Base-by-base conservation (phyloP, 2,329 filamentous ascomycete genomes). In the Aspergillus melleus region DNA sequence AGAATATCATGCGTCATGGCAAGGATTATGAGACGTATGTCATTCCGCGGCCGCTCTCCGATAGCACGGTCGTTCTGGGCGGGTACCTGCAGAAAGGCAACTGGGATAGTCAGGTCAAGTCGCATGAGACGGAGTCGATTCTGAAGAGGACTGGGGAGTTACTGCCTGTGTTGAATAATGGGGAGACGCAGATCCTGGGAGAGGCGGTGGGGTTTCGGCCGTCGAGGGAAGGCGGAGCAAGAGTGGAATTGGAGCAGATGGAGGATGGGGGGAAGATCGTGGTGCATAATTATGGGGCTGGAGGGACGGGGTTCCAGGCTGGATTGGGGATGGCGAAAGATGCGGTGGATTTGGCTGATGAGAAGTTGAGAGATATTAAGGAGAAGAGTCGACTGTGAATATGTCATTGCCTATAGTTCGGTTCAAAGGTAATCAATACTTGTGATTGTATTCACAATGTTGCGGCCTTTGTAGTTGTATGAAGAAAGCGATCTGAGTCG, bases 221-320 rank as follows among this genome's bases (percentile, higher is more conserved):
- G 6, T 66, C 61, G 11, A 56, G 65, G 10, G 49, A 67, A 22
- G 62, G 57, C 6, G 65, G 65, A 0, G 61, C 62, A 14, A 64
- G 64, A 11, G 60, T 67, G n/a, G 53, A 61, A 6, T 55, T 36
- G n/a, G 56, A 66, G 24, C n/a, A 53, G 22, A 56, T 61, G 4
- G 22, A 32, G 19, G 1, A 56, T 12, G 59, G 50, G 3, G 22
- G 19, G 6, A 47, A 19, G 2, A 26, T 42, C 1, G 49, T 69
- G n/a, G 62, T 68, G 11, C 66, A 68, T 53, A 68, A 67, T 36
- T 66, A 82, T 61, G 79, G 79, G 5, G 79, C 79, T 5, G 77
- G 79, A 1, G 79, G 79, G 10, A 79, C 79, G 2, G 79, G 79
- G 0, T 81, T 77, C 60, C 79, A 81, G 54, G 78, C 79, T 3